Base-by-base conservation (phyloP, 2,329 filamentous ascomycete genomes). In the Domatiomyces globalis region DNA sequence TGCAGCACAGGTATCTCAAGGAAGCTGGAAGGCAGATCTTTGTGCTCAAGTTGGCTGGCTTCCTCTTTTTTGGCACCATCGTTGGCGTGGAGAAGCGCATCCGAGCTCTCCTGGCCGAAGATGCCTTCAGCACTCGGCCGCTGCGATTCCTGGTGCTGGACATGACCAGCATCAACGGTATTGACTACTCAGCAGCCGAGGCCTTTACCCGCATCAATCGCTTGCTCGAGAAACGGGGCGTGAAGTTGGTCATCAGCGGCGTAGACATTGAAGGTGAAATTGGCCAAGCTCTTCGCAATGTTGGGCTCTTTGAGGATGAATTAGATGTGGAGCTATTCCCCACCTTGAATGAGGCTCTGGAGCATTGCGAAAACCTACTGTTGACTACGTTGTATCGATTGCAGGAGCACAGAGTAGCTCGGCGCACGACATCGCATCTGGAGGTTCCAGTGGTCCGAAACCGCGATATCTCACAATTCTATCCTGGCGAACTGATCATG, bases 21-120 rank as follows among this genome's bases (percentile, higher is more conserved):
- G 78, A 90, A 58, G 89, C 92, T 15, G 89, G 90, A 2, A 78
- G 80, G 29, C 92, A 98, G 65, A 92, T 94, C 33, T 84, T 86
- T 53, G 82, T 96, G 48, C 84, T 94, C 62, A 96, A 96, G 66
- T 76, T 98, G 15, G 84, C 85, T 0, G 90, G 92, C 0, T 96
- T 90, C 63, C 78, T 98, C n/a, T 98, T 98, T 73, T 98, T 98
- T 60, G 92, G 92, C 15, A 96, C 89, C 2, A 95, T 98, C 58
- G 90, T 95, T 49, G 87, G 87, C 46, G 90, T 98, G 0, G 92
- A 98, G 66, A 85, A 87, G 56, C 84, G 84, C 57, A 89, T 96
- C 55, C 80, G 89, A 19, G 80, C 76, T 3, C 71, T 96, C 29
- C 82, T 96, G 46, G 83, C 89, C 25, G 87, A 94, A 27, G 82